Evolutionary conservation across 257 asterid species (phyloP), one percentile per base, ranked within the genome.

Genomic region (Lavandula angustifolia): DNA sequence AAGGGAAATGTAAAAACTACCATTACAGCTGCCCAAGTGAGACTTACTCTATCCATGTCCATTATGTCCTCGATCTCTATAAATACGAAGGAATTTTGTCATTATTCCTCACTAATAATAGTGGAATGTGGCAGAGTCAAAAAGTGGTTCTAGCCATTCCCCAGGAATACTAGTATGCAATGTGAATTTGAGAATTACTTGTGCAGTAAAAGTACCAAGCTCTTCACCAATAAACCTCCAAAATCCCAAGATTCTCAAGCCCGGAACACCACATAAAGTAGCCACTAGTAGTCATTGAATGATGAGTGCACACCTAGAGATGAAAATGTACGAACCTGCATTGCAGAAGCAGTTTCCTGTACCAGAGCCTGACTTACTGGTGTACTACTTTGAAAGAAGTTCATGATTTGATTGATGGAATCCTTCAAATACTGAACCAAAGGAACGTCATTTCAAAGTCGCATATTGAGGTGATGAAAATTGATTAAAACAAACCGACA

Each of bases 321-420:
- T 48, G 62, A 62, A 17, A 16, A 54, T 29, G 65, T n/a, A 67
- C 82, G 69, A 63, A 92, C 99, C 97, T 92, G 99, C 72, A 92
- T 90, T 0, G 95, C 99, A 62, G 97, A 95, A 65, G 96, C 95
- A 66, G 99, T 92, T 78, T 87, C 99, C 85, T 85, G 84, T 63
- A 87, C 99, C 76, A 92, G 77, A 60, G 92, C 77, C 80, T 85
- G 96, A 78, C 96, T 89, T 50, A 89, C 95, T 74, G 94, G 79
- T 54, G 86, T 81, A 55, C 82, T 84, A 76, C 89, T 89, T 84
- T 84, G 78, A 60, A 89, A 92, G 67, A 92, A 92, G 81, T 84
- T 71, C 54, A 89, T 49, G 60, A 92, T 87, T 76, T 83, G 86
- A 75, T 85, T 81, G 80, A 92, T 62, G 46, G 97, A 89, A 72